Conservation (phyloP, 306 rosid species). For the Benincasa hispida region DNA sequence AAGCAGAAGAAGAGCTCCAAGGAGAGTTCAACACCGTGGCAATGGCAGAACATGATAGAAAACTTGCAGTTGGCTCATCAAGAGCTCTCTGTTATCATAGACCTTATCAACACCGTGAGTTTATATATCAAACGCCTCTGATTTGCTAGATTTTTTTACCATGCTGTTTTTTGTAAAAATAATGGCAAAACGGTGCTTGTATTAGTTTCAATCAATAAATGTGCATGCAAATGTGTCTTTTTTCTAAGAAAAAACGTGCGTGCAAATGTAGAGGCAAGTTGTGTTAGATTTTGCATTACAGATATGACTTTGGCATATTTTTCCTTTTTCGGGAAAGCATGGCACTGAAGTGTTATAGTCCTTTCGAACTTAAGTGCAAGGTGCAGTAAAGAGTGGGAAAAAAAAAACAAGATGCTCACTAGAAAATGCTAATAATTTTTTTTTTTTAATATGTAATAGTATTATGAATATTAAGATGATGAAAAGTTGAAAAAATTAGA, state of each 20-base stretch:
- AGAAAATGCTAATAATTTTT: neutral
- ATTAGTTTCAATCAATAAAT: neutral
- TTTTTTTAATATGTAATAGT: neutral
- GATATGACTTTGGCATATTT: neutral
- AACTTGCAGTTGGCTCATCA: constrained; percentile 78
- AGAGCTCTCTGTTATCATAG: constrained; percentile 74
- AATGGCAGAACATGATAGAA: constrained; percentile 84
- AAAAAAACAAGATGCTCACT: neutral
- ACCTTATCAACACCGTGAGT: constrained; percentile 85
- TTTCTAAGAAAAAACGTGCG: neutral
- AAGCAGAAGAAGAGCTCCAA: constrained; percentile 69
- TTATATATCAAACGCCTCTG: neutral
- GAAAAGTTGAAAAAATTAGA: neutral
- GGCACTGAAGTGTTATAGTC: neutral
- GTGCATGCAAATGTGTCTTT: neutral
- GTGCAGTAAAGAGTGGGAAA: neutral
- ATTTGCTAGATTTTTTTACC: neutral
- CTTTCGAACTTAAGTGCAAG: neutral
- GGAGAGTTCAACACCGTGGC: constrained; percentile 72
- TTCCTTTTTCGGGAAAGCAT: neutral
- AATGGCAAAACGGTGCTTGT: neutral
- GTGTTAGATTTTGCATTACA: neutral
- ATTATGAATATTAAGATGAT: neutral
- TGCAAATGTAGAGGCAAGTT: neutral
- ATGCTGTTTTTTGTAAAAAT: neutral